A percentile compares a stretch with the other conserved stretches of the same genome.
Evolutionary conservation across 352 stramenopile genomes (phyloP).

Genomic region (Globisporangium polare): DNA sequence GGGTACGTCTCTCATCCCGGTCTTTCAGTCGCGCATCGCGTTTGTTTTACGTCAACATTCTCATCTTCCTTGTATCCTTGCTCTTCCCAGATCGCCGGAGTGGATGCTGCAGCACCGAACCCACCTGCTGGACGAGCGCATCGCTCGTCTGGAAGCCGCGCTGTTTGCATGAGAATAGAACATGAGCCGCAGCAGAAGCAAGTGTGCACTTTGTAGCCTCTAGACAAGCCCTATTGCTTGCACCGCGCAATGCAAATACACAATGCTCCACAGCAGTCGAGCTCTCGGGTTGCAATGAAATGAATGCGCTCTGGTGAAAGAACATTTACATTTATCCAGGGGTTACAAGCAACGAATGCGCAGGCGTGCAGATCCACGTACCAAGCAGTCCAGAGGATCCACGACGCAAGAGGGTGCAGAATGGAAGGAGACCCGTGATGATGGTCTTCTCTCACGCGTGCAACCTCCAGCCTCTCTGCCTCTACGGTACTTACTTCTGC

Average conservation of each 20-base stretch:
- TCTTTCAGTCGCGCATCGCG: background rate
- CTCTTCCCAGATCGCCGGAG: conserved; percentile 28
- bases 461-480: background rate
- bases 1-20: conserved; percentile 21
- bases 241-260: too few species aligned
- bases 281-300: too few species aligned
- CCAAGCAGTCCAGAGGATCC: background rate
- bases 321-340: conserved; percentile 6
- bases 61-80: too few species aligned
- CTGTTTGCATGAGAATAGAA: conserved; percentile 25
- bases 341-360: background rate
- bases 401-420: background rate
- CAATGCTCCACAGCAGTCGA: too few species aligned
- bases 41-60: background rate
- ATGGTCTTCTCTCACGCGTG: too few species aligned
- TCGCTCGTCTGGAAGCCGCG: conserved; percentile 36
- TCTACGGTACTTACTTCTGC: conserved; percentile 25
- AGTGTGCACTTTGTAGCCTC: too few species aligned
- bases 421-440: background rate
- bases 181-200: too few species aligned
- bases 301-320: too few species aligned
- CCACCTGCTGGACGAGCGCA: conserved; percentile 37
- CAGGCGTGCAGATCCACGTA: background rate
- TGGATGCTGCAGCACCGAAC: conserved; percentile 39
- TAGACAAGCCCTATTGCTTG: too few species aligned